Evolutionary conservation across 1,139 yeast species (phyloP), one percentile per base, ranked within the genome.

Genomic region (Insectozyma bohioensis): DNA sequence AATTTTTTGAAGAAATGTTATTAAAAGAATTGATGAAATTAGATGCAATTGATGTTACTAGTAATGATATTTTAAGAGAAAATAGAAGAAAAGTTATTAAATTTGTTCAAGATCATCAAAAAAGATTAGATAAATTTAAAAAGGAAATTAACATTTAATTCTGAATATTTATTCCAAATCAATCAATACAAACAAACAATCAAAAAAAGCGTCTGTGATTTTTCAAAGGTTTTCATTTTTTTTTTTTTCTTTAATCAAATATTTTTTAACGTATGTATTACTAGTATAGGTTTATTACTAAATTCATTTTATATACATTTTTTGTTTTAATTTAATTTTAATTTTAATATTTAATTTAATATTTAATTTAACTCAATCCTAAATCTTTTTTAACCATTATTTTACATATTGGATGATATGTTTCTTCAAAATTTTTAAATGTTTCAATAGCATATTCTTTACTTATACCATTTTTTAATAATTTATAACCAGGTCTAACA

Each of bases 1-100:
- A 75, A 34, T 83, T 67, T 51, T 78, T 69, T 51, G 81, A 78
- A 43, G 94, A 84, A 51, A 73, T 74, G 71, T 60, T 83, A 33
- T 63, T 83, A 52, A 82, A 83, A 51, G 71, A 81, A 45, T 57
- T 82, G 46, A 67, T 84, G 67, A 75, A 72, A 39, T 63, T 84
- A 39, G 94, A 84, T 47, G 80, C 73, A 2, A 65, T 84, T 25
- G 87, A 83, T 36, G 70, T 73, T 46, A 42, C 58, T 52, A 56
- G 71, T 27, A 73, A 75, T 46, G 70, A 61, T 1, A 62, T 66
- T 5, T 61, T 83, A 45, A 74, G 85, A 47, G 65, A 64, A 27
- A 68, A 69, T 48, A 69, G 94, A 47, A 81, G 76, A 52, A 70
- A 67, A 37, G 72, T 74, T 8, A 78, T 84, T 44, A 77, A 72